Percentiles rank a stretch among this genome's conserved stretches.
These are phyloP conservation scores for Hypoxylon perforatum DNA, from an alignment of 495 filamentous ascomycete species.

Conservation along the genomic window DNA sequence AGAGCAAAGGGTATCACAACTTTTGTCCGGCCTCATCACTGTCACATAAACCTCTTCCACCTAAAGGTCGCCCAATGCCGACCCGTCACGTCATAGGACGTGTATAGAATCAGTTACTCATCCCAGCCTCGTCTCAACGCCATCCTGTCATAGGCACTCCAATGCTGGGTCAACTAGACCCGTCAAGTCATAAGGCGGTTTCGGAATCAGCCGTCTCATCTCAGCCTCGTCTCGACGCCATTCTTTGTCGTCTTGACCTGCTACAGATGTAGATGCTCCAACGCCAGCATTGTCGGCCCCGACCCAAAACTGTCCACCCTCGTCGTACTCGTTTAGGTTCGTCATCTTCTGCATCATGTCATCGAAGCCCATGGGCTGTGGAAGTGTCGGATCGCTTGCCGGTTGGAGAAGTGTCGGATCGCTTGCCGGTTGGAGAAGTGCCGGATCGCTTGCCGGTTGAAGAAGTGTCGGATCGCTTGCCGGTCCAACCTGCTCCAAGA, in stretches of 20 bases:
- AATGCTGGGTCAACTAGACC: slow-evolving; percentile 39
- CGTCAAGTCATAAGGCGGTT: slow-evolving; percentile 21
- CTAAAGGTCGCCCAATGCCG: slow-evolving; percentile 13
- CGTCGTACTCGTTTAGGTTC: slow-evolving; percentile 18
- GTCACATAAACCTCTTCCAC: neutral
- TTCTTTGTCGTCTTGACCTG: slow-evolving; percentile 14
- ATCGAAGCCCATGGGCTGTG: slow-evolving; percentile 24
- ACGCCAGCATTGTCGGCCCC: slow-evolving; percentile 32
- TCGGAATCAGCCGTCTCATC: slow-evolving; percentile 29
- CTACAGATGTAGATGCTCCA: neutral
- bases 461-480: neutral
- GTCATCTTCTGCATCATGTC: slow-evolving; percentile 5
- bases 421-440: neutral
- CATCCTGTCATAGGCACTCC: too few species aligned
- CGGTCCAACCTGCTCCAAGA: slow-evolving; percentile 35
- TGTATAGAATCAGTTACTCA: slow-evolving; percentile 22
- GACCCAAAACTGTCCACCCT: slow-evolving; percentile 58
- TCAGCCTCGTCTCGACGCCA: slow-evolving; percentile 38
- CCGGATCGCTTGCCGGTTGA: slow-evolving; percentile 15
- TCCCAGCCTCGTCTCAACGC: slow-evolving; percentile 38
- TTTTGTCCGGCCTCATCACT: slow-evolving; percentile 3
- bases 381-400: slow-evolving; percentile 15
- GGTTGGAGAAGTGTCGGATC: too few species aligned
- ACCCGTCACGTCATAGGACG: slow-evolving; percentile 23
- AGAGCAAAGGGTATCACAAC: slow-evolving; percentile 45